Evolutionary conservation across 2,329 filamentous ascomycete genomes (phyloP).

Genomic region (Penicillium hesseltinei): DNA sequence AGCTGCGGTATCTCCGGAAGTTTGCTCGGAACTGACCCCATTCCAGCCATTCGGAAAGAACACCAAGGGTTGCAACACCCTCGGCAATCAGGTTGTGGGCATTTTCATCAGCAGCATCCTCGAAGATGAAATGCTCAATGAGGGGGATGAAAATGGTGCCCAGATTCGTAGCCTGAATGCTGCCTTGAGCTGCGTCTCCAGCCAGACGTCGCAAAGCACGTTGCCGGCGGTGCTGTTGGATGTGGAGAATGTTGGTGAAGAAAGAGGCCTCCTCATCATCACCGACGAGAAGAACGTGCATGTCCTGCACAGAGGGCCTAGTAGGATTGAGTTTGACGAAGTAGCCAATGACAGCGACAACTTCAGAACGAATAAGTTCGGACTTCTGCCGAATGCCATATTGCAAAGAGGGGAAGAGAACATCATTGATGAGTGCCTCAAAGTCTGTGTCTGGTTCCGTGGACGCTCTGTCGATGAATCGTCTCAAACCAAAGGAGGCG

Average conservation of each 20-base stretch:
- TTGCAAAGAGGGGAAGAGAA: conserved; percentile 74
- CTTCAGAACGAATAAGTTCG: conserved; percentile 81
- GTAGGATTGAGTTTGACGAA: conserved; percentile 68
- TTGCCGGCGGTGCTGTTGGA: conserved; percentile 80
- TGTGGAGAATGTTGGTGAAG: conserved; percentile 89
- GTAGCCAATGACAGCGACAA: conserved; percentile 74
- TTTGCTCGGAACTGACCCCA: conserved; percentile 89
- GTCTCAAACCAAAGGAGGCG: conserved; percentile 74
- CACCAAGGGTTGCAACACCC: conserved; percentile 75
- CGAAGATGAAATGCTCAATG: conserved; percentile 90
- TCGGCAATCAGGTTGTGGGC: conserved; percentile 83
- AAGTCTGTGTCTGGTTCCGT: conserved; percentile 43
- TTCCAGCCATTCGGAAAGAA: conserved; percentile 71
- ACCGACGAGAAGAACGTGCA: conserved; percentile 66
- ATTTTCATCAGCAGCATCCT: conserved; percentile 71
- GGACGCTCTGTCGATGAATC: conserved; percentile 67
- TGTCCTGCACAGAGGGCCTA: conserved; percentile 70
- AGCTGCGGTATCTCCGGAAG: conserved; percentile 78
- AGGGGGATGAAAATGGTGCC: conserved; percentile 86
- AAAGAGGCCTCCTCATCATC: conserved; percentile 81
- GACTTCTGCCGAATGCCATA: conserved; percentile 73
- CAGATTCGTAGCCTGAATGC: conserved; percentile 73
- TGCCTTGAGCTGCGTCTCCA: conserved; percentile 61
- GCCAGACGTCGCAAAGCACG: conserved; percentile 78
- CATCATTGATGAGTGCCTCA: conserved; percentile 60